Percentiles rank a stretch among this genome's conserved stretches.
phyloP scores from a whole-genome alignment of 352 stramenopile genomes.

The Globisporangium nodosum region DNA sequence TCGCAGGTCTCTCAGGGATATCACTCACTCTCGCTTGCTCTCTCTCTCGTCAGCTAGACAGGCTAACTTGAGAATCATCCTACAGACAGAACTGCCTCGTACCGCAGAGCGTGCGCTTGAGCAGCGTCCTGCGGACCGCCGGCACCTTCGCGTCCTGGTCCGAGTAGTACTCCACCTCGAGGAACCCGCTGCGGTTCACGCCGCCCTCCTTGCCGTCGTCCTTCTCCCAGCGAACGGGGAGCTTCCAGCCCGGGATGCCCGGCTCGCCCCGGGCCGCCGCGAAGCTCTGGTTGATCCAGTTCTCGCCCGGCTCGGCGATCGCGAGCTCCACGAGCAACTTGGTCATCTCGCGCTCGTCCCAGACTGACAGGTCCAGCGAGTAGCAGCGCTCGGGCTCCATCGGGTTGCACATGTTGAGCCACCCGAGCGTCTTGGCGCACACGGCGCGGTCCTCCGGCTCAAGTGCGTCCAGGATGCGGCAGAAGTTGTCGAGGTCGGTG shows the following conservation, averaged over 20 bases:
- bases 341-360: conserved; percentile 74
- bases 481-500: conserved; percentile 69
- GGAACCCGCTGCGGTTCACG: conserved; percentile 58
- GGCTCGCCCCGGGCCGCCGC: conserved; percentile 36
- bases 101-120: conserved; percentile 55
- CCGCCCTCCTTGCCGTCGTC: conserved; percentile 64
- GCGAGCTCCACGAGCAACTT: conserved; percentile 75
- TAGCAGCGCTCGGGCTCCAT: conserved; percentile 66
- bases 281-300: conserved; percentile 83
- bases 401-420: conserved; percentile 80
- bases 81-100: conserved; percentile 67
- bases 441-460: conserved; percentile 36
- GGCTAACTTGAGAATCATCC: background rate
- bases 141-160: conserved; percentile 48
- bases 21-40: background rate
- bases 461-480: conserved; percentile 52
- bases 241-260: conserved; percentile 72
- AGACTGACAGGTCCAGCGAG: conserved; percentile 57
- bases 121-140: conserved; percentile 50
- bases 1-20: background rate
- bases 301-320: conserved; percentile 76
- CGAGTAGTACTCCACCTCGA: conserved; percentile 75
- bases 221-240: conserved; percentile 74
- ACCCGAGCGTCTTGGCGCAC: conserved; percentile 47
- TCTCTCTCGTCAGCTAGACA: background rate